These are phyloP conservation scores for Vanrija sp. DNA, from an alignment of 1,284 basidiomycete genomes.

Conservation along the genomic window DNA sequence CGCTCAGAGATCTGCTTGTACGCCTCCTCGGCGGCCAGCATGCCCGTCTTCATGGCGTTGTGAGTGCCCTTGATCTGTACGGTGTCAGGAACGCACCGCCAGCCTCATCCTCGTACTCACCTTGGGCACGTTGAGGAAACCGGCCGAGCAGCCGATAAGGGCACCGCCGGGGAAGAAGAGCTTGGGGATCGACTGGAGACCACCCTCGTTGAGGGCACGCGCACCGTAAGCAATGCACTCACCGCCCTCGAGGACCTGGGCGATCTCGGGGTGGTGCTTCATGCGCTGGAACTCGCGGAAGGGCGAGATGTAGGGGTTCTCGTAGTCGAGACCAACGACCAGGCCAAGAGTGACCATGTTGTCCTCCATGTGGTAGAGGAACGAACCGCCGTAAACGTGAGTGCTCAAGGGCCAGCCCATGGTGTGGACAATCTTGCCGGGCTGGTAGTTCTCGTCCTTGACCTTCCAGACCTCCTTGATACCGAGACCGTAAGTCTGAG, in stretches of 20 bases:
- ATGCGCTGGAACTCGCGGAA: conserved; percentile 93
- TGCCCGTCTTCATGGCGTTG: conserved; percentile 99
- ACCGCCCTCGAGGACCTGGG: conserved; percentile 70
- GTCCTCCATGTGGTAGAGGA: conserved; percentile 93
- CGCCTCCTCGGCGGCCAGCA: conserved; percentile 89
- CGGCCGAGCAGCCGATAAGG: conserved; percentile 90
- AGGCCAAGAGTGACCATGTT: conserved; percentile 87
- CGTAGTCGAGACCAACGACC: conserved; percentile 91
- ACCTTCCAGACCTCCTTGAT: conserved; percentile 98
- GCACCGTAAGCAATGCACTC: conserved; percentile 87
- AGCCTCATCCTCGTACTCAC: conserved; percentile 11
- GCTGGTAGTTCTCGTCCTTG: conserved; percentile 66
- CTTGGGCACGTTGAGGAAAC: conserved; percentile 94
- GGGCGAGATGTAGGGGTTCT: conserved; percentile 89
- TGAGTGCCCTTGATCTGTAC: conserved; percentile 91
- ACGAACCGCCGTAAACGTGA: conserved; percentile 88
- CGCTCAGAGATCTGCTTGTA: conserved; percentile 58
- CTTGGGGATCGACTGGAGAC: conserved; percentile 86
- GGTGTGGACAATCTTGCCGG: conserved; percentile 87
- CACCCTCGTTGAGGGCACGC: conserved; percentile 88
- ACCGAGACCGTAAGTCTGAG: conserved; percentile 95
- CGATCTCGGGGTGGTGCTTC: conserved; percentile 95
- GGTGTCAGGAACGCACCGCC: neutral
- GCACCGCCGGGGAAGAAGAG: conserved; percentile 94
- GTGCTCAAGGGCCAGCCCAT: conserved; percentile 88